Evolutionary conservation across 345 rosid genomes (phyloP).

Genomic region (Brassica cretica): DNA sequence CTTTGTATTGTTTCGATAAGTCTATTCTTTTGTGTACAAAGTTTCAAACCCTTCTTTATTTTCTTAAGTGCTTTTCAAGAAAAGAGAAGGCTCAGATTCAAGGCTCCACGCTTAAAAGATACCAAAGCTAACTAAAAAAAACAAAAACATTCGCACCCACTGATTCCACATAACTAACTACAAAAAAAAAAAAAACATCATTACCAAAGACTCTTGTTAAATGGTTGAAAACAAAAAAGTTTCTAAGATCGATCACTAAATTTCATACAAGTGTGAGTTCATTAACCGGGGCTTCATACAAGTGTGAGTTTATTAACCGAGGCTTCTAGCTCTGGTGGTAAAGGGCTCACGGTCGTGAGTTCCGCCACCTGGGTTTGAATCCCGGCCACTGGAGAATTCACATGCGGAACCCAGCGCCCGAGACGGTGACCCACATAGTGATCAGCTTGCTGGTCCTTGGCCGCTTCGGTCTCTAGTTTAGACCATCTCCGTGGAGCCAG

Average conservation of each 20-base stretch:
- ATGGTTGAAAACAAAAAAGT: background rate
- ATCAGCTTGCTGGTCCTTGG: too few relatives aligned
- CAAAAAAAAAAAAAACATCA: background rate
- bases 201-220: constrained; percentile 4
- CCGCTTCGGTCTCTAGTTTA: too few relatives aligned
- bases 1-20: constrained; percentile 40
- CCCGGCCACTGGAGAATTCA: too few relatives aligned
- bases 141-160: constrained; percentile 31
- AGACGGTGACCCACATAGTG: too few relatives aligned
- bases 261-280: background rate
- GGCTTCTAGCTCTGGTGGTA: too few relatives aligned
- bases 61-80: constrained; percentile 34
- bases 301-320: too few relatives aligned
- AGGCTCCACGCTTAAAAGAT: constrained; percentile 35
- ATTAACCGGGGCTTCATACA: background rate
- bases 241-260: background rate
- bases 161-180: constrained; percentile 19
- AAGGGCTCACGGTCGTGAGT: too few relatives aligned
- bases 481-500: too few relatives aligned
- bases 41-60: constrained; percentile 36
- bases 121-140: constrained; percentile 5
- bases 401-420: too few relatives aligned
- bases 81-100: constrained; percentile 37
- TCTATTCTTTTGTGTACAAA: constrained; percentile 27
- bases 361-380: too few relatives aligned